Conservation (phyloP, 2,329 filamentous ascomycete genomes). For the Epichloe scottii region DNA sequence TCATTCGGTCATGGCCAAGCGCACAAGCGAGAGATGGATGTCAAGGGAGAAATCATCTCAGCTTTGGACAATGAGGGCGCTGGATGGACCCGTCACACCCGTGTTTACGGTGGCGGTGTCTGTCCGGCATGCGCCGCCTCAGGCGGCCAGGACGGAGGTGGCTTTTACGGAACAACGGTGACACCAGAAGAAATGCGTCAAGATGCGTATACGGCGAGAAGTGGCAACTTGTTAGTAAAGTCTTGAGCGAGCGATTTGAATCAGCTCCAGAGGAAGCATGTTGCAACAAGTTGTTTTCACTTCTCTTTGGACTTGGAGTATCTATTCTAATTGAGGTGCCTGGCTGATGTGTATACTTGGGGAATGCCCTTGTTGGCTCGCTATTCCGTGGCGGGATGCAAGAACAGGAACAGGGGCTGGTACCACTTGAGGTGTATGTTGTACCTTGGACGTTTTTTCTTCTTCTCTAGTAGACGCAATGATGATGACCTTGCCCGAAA, state of each 20-base stretch:
- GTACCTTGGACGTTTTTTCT: not conserved
- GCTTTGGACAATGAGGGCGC: constrained; percentile 33
- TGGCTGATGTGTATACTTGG: not conserved
- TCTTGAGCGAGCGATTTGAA: not conserved
- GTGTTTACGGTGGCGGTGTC: constrained; percentile 45
- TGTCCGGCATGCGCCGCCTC: constrained; percentile 43
- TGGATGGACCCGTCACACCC: constrained; percentile 45
- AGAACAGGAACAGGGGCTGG: not conserved
- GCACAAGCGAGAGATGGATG: constrained; percentile 24
- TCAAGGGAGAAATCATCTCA: constrained; percentile 39
- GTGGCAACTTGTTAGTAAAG: not conserved
- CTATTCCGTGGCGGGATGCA: not conserved
- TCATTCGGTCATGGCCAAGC: constrained; percentile 12
- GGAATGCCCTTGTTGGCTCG: not conserved
- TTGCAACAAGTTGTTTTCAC: not conserved
- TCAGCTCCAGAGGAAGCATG: not conserved
- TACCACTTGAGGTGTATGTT: not conserved
- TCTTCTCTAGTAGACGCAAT: not conserved
- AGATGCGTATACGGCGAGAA: constrained; percentile 3
- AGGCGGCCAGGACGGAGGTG: constrained; percentile 28
- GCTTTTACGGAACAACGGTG: constrained; percentile 43
- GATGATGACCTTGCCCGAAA: not conserved
- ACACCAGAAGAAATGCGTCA: constrained; percentile 38
- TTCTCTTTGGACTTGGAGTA: not conserved
- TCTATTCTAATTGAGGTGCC: not conserved